Base-by-base conservation (phyloP, 1,284 basidiomycete genomes). In the Sporisorium iseilematis-ciliati region DNA sequence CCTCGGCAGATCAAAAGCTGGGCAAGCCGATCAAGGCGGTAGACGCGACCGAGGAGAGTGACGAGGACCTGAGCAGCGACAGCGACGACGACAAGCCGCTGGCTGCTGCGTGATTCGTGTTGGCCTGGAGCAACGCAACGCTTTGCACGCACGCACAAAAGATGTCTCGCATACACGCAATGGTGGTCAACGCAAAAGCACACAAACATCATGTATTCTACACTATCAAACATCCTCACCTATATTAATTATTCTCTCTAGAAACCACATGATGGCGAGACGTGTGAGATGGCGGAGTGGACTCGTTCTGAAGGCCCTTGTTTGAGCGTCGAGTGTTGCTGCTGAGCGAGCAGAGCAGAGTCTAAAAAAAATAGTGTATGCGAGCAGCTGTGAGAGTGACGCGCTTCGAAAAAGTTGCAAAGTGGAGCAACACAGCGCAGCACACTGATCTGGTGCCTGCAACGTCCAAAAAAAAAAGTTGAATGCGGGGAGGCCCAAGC, bases 71-170 rank as follows among this genome's bases (percentile, higher is more conserved):
- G 40, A 62, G 57, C 25, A 64, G 60, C 42, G 59, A 72, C 48
- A 63, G 55, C 26, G 73, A 75, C 41, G 63, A 67, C 26, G 76
- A 78, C 43, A 75, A 69, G 54, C 75, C 75, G 6, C 70, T 77
- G 11, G 75, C 72, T 42, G 42, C 43, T 16, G 41, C 48, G 8
- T 49, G 20, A 26, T 2, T 20, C 26, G 29, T 20, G 7, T 4
- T 26, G 10, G 48, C 16, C 48, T 45, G 20, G 12, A 38, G 35
- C 35, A 38, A 38, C 35, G 35, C 35, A 38, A 38, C 35, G 12
- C 35, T 33, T 33, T 33, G 31, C 11, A 38, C 35, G 33, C 33
- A 14, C 33, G 16, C 35, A 14, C 35, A 14, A 38, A 14, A 38
- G 14, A 38, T 4, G 12, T 38, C 35, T 38, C 35, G 3, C 35